Base-by-base conservation (phyloP, 495 filamentous ascomycete species). In the Penicillium paxilli region DNA sequence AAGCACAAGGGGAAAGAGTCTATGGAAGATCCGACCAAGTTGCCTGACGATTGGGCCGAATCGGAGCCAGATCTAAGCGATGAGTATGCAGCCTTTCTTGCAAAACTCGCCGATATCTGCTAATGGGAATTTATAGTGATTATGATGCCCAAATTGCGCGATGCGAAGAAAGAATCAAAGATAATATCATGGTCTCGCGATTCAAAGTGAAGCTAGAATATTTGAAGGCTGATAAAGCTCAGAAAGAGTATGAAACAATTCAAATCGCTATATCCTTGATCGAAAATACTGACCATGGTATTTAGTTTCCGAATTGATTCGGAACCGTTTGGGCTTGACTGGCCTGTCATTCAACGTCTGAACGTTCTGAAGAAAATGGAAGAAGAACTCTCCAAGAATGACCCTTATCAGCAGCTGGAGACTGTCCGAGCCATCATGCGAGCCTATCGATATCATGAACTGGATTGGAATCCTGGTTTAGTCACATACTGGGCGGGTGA, bases 401-500 rank as follows among this genome's bases (percentile, higher is more conserved):
- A 53, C 20, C 20, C 17, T 0, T 35, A 38, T 7, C 14, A 41
- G 1, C 28, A 47, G 23, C 8, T 38, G 5, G 2, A 14, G 9
- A 53, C 6, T 17, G 30, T 53, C 2, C 20, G 45, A 12, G 30
- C 51, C 14, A 1, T 54, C 11, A 54, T 54, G 9, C 3, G 11
- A 5, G 51, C 51, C 5, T 54, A 54, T 5, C 6, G 32, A 22
- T 5, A n/a, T 17, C 12, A 44, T 5, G 10, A 47, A 10, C 21
- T 54, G 19, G 32, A 47, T 3, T 28, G 44, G 23, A 25, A 49
- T 49, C 9, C 7, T 9, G 44, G 41, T 14, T 25, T 54, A 5
- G 51, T 54, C 9, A 54, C 51, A 0, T 54, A 54, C 33, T 54
- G 51, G 51, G 24, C 22, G 10, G 41, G 47, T n/a, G 51, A 35